Percentiles rank a stretch among this genome's conserved stretches.
phyloP scores from a whole-genome alignment of 805 yeast species.

The Spathaspora passalidarum region DNA sequence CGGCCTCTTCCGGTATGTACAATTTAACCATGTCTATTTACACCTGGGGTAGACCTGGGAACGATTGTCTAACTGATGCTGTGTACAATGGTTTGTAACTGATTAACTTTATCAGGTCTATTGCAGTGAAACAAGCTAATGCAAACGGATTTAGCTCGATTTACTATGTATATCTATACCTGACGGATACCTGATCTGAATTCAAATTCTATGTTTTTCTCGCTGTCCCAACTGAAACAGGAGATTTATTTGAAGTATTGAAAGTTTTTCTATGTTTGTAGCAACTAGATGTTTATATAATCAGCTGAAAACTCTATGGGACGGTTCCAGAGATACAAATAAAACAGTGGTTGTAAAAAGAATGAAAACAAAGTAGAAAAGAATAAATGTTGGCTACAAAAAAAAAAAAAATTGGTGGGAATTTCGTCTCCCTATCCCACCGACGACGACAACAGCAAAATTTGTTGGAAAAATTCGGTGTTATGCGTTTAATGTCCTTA shows the following conservation, averaged over 20 bases:
- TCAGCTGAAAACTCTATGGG: background rate
- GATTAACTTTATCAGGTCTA: too few species aligned
- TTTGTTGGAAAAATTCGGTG: background rate
- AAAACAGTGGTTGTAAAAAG: background rate
- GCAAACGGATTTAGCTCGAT: too few species aligned
- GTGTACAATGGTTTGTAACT: too few species aligned
- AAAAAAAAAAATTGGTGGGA: background rate
- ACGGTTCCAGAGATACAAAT: background rate
- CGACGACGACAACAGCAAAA: background rate
- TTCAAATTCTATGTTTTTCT: background rate
- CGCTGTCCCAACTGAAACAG: too few species aligned
- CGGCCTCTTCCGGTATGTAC: conserved; percentile 50
- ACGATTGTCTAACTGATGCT: too few species aligned
- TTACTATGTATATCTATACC: too few species aligned
- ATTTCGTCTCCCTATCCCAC: background rate
- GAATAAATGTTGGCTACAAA: background rate
- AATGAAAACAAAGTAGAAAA: background rate
- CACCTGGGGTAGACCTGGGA: too few species aligned
- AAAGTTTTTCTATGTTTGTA: background rate
- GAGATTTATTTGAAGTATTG: background rate
- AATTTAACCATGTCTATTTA: conserved; percentile 29
- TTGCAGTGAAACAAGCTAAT: too few species aligned
- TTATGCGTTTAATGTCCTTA: background rate
- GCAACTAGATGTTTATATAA: background rate
- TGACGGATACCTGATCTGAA: too few species aligned